Evolutionary conservation across 441 rosid species (phyloP).

Genomic region (Aleurites moluccanus): DNA sequence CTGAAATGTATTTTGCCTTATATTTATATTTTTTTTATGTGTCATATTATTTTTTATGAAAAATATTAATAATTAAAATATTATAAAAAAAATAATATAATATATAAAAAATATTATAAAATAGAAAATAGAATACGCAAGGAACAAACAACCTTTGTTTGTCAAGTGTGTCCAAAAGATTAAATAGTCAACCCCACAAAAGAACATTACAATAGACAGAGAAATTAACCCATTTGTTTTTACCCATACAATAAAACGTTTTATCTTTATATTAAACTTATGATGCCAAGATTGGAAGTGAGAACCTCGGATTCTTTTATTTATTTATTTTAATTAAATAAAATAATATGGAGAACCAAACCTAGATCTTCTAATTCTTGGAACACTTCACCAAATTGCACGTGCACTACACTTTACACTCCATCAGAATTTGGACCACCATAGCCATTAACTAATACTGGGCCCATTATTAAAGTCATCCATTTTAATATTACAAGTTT

Average conservation of each 20-base stretch:
- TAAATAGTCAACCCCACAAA: constrained; percentile 25
- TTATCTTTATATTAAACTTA: background rate
- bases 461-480: too few species aligned
- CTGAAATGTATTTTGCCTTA: too few species aligned
- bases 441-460: background rate
- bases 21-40: too few species aligned
- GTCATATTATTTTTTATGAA: too few species aligned
- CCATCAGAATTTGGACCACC: background rate
- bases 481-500: too few species aligned
- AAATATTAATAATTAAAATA: too few species aligned
- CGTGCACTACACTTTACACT: background rate
- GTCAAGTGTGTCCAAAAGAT: constrained; percentile 9
- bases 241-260: background rate
- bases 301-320: background rate
- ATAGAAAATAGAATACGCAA: too few species aligned
- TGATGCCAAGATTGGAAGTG: constrained; percentile 9
- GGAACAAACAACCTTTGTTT: too few species aligned
- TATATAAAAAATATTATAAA: too few species aligned
- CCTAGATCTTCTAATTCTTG: background rate
- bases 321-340: background rate
- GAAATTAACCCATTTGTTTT: constrained; percentile 17
- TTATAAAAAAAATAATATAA: too few species aligned
- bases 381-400: background rate
- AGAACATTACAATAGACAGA: constrained; percentile 12
- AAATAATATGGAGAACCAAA: background rate